A percentile compares a stretch with the other conserved stretches of the same genome.
phyloP scores from a whole-genome alignment of 1,139 yeast genomes.

The Neolecta irregularis region DNA sequence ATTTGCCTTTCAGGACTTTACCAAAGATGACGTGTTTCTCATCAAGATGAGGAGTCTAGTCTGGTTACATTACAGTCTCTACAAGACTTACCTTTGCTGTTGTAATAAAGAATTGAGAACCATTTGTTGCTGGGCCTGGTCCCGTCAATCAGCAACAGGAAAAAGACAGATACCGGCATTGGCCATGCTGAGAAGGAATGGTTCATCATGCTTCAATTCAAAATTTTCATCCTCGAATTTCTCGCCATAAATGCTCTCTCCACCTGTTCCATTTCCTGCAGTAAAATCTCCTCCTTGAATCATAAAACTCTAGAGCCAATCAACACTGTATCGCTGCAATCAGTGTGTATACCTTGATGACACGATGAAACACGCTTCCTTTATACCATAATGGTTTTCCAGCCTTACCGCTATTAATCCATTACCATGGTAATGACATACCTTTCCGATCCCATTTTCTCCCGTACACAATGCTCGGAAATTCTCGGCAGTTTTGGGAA shows the following conservation, averaged over 20 bases:
- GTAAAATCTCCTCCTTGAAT: slow-evolving; percentile 94
- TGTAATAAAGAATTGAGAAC: slow-evolving; percentile 87
- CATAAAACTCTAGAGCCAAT: too few relatives aligned
- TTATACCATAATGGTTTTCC: slow-evolving; percentile 35
- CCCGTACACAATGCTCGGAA: slow-evolving; percentile 96
- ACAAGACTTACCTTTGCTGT: too few relatives aligned
- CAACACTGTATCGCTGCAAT: too few relatives aligned
- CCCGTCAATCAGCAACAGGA: not conserved
- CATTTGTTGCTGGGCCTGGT: slow-evolving; percentile 69
- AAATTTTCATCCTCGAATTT: slow-evolving; percentile 38
- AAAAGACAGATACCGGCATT: slow-evolving; percentile 37
- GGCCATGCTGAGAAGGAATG: slow-evolving; percentile 76
- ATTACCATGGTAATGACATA: not conserved
- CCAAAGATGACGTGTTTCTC: slow-evolving; percentile 97
- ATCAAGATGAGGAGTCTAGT: slow-evolving; percentile 54
- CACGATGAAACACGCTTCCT: slow-evolving; percentile 77
- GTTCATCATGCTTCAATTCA: slow-evolving; percentile 24
- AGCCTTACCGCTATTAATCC: slow-evolving; percentile 38
- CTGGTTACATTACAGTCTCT: too few relatives aligned
- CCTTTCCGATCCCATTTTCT: slow-evolving; percentile 86
- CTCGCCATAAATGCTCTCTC: slow-evolving; percentile 91
- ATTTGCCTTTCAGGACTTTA: slow-evolving; percentile 66
- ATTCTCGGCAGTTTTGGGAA: slow-evolving; percentile 80
- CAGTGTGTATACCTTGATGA: too few relatives aligned
- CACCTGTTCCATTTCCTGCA: slow-evolving; percentile 55